Evolutionary conservation across 768 basidiomycete species (phyloP).

Genomic region (Xerocomus brunneocitrinus): DNA sequence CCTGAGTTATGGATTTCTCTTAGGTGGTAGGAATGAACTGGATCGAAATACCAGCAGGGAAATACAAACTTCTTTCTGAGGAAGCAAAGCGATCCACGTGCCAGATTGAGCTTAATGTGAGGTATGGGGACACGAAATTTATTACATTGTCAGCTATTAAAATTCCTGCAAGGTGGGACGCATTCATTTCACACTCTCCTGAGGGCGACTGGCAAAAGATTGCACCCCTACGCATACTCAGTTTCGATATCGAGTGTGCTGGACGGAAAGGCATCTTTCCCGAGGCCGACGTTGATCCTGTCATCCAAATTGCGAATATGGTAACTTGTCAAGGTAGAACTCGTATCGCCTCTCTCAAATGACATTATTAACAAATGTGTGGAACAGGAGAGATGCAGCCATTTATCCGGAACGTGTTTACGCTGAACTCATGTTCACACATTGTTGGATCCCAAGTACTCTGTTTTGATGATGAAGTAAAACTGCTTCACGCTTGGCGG

Average conservation of each 20-base stretch:
- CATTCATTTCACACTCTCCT: constrained; percentile 84
- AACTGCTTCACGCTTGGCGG: constrained; percentile 80
- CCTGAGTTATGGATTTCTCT: background rate
- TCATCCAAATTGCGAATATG: constrained; percentile 99
- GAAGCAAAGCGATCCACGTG: constrained; percentile 70
- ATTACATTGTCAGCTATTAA: constrained; percentile 4
- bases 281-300: constrained; percentile 83
- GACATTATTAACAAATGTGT: constrained; percentile 3
- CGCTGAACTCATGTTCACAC: constrained; percentile 87
- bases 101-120: constrained; percentile 81
- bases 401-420: constrained; percentile 95
- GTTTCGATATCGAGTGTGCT: constrained; percentile 99
- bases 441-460: constrained; percentile 98
- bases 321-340: constrained; percentile 87
- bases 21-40: constrained; percentile 99
- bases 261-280: constrained; percentile 98
- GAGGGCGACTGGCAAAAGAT: constrained; percentile 91
- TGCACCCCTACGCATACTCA: constrained; percentile 89
- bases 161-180: constrained; percentile 56
- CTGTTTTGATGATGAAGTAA: constrained; percentile 67
- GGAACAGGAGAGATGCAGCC: constrained; percentile 79
- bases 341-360: background rate
- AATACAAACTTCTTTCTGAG: constrained; percentile 60
- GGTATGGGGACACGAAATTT: constrained; percentile 39
- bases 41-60: constrained; percentile 87